Percentiles rank a stretch among this genome's conserved stretches.
Evolutionary conservation across 805 yeast species (phyloP).

Genomic region (Yamadazyma kitorensis): DNA sequence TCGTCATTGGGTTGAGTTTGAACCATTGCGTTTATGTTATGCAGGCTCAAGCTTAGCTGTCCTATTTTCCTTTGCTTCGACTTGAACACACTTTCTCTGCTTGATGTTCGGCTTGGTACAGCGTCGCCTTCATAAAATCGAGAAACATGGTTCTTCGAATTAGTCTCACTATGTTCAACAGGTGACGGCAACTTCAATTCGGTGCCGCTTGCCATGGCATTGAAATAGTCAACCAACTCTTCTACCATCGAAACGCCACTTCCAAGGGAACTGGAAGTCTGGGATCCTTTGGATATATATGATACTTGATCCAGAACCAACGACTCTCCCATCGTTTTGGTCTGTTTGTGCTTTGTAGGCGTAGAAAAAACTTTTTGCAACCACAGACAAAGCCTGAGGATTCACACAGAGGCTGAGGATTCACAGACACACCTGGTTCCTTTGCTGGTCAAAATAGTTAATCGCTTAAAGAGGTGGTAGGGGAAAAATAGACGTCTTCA

Average conservation of each 20-base stretch:
- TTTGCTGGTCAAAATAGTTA: no score
- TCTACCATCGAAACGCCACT: not conserved
- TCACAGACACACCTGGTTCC: no score
- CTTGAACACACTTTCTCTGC: constrained; percentile 9
- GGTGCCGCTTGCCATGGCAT: not conserved
- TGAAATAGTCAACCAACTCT: not conserved
- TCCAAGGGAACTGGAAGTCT: not conserved
- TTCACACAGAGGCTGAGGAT: no score
- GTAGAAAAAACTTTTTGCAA: not conserved
- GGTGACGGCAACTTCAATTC: no score
- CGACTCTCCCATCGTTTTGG: constrained; percentile 1
- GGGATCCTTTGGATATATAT: not conserved
- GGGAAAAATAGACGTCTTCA: no score
- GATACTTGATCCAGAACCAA: constrained; percentile 8
- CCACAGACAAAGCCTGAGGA: constrained; percentile 1
- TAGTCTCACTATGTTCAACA: no score
- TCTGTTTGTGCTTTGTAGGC: constrained; percentile 1
- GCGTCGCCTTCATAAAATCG: not conserved
- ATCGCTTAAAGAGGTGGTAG: no score
- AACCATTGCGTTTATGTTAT: not conserved
- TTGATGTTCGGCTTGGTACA: not conserved
- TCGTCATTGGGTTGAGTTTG: no score
- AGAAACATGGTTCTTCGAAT: no score
- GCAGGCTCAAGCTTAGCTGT: constrained; percentile 6
- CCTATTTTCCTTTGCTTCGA: constrained; percentile 12